Conservation (phyloP, 257 asterid genomes). For the Catharanthus roseus region DNA sequence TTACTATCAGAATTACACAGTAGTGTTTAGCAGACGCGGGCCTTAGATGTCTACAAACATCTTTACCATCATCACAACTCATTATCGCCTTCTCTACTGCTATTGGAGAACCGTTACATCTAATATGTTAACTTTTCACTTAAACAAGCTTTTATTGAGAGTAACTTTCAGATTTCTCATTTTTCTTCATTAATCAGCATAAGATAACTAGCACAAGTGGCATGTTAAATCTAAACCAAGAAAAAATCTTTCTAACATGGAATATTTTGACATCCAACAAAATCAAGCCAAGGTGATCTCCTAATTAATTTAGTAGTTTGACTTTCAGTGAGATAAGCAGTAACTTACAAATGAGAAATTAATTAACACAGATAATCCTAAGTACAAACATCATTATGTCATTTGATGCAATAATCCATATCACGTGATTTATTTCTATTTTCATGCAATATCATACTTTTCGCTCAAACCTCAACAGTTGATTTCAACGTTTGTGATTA, state of each 20-base stretch:
- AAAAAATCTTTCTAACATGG: neutral
- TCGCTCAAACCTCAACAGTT: neutral
- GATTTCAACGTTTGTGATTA: neutral
- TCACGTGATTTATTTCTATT: neutral
- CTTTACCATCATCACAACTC: too few relatives aligned
- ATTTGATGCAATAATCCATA: neutral
- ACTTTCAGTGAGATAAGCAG: neutral
- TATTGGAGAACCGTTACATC: too few relatives aligned
- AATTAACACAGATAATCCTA: neutral
- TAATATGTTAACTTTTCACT: too few relatives aligned
- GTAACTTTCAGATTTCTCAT: too few relatives aligned
- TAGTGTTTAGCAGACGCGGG: too few relatives aligned
- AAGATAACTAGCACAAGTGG: neutral
- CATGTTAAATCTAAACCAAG: neutral
- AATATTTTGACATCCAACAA: neutral
- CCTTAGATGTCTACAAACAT: too few relatives aligned
- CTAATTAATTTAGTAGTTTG: neutral
- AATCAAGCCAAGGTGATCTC: neutral
- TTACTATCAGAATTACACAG: too few relatives aligned
- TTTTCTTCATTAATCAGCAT: too few relatives aligned
- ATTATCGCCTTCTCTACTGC: too few relatives aligned
- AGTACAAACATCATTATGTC: neutral
- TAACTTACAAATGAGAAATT: neutral
- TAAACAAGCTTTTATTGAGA: too few relatives aligned
- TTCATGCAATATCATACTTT: neutral